Conservation (phyloP, 2,329 filamentous ascomycete genomes). For the Stachybotrys chlorohalonatus region DNA sequence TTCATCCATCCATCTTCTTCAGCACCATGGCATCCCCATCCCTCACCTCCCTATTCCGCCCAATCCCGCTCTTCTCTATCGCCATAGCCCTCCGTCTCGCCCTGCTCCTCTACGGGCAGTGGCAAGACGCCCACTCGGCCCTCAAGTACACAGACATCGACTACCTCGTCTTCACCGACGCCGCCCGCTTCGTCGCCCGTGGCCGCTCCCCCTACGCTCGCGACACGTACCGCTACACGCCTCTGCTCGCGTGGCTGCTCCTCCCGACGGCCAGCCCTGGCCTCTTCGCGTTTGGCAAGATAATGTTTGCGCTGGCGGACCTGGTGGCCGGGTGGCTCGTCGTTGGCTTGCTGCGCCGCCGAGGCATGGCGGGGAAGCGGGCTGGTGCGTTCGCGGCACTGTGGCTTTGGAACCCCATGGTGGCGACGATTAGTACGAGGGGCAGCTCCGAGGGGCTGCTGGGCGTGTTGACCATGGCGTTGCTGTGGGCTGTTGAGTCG, state of each 20-base stretch:
- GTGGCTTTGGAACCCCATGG: slow-evolving; percentile 97
- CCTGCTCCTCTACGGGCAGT: slow-evolving; percentile 80
- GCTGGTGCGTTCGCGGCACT: slow-evolving; percentile 74
- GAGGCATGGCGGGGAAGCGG: slow-evolving; percentile 35
- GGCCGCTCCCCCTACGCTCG: slow-evolving; percentile 71
- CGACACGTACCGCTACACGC: slow-evolving; percentile 95
- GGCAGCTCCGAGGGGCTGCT: slow-evolving; percentile 89
- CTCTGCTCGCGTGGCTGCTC: slow-evolving; percentile 83
- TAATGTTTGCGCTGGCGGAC: slow-evolving; percentile 76
- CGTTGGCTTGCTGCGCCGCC: slow-evolving; percentile 26
- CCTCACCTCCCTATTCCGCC: slow-evolving; percentile 18
- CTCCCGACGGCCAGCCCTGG: slow-evolving; percentile 55
- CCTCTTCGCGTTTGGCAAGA: slow-evolving; percentile 80
- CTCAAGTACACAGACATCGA: slow-evolving; percentile 99
- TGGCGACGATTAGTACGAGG: slow-evolving; percentile 89
- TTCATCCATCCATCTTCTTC: not conserved
- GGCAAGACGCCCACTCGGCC: slow-evolving; percentile 85
- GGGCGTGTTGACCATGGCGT: slow-evolving; percentile 70
- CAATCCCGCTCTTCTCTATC: slow-evolving; percentile 42
- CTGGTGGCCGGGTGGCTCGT: slow-evolving; percentile 78
- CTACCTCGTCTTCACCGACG: slow-evolving; percentile 97
- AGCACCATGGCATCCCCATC: slow-evolving; percentile 1
- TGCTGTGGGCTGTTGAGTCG: slow-evolving; percentile 73
- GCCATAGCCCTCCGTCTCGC: slow-evolving; percentile 57
- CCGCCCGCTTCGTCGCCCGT: slow-evolving; percentile 64